phyloP scores from a whole-genome alignment of 2,329 filamentous ascomycete genomes.

The Knufia fluminis region DNA sequence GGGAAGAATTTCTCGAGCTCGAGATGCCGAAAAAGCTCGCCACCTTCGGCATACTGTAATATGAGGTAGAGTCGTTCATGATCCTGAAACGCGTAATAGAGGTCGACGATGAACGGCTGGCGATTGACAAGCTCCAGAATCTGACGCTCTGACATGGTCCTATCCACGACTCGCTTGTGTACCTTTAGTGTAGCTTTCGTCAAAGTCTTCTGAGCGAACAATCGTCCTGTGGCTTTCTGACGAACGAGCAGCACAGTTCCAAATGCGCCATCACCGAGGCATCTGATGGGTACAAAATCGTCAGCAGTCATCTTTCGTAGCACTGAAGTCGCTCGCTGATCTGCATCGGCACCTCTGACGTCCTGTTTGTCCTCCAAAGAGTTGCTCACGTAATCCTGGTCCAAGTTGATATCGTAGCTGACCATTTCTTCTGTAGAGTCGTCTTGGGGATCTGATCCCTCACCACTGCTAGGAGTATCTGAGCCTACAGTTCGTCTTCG shows the following conservation, averaged over 20 bases:
- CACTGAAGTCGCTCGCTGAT: constrained; percentile 31
- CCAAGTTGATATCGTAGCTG: constrained; percentile 76
- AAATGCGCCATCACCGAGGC: constrained; percentile 91
- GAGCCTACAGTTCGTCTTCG: constrained; percentile 40
- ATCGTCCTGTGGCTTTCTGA: constrained; percentile 72
- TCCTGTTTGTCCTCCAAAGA: constrained; percentile 32
- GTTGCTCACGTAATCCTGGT: constrained; percentile 71
- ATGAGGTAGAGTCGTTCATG: constrained; percentile 96
- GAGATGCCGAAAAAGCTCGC: constrained; percentile 92
- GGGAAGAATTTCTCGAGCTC: constrained; percentile 91
- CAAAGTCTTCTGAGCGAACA: constrained; percentile 98
- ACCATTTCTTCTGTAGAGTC: constrained; percentile 63
- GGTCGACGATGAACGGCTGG: constrained; percentile 94
- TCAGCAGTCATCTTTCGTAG: constrained; percentile 78
- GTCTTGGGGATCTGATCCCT: constrained; percentile 53
- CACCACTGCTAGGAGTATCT: constrained; percentile 44
- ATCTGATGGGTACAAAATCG: constrained; percentile 84
- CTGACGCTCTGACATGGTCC: constrained; percentile 91
- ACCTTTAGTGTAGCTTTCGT: constrained; percentile 93
- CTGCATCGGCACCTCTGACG: constrained; percentile 27
- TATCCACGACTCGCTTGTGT: constrained; percentile 90
- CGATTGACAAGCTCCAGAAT: constrained; percentile 94
- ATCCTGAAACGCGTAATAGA: constrained; percentile 97
- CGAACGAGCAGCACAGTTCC: constrained; percentile 91
- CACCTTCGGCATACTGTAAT: constrained; percentile 92